phyloP scores from a whole-genome alignment of 2,329 filamentous ascomycete species.

The Penicillium sclerotigenum region DNA sequence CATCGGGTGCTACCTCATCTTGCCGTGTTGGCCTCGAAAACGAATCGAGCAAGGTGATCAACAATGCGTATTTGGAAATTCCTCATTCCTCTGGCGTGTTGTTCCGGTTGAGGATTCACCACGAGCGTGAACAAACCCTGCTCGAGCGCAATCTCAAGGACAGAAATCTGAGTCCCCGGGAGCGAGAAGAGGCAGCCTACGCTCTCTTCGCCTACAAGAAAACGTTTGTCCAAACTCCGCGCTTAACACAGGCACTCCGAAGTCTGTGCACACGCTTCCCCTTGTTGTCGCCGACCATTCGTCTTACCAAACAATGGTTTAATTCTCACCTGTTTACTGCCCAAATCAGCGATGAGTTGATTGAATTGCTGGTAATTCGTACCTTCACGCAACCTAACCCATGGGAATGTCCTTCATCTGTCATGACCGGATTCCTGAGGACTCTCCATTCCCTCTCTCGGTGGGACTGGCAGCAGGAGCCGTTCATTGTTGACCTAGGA shows the following conservation, averaged over 20 bases:
- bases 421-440: conserved; percentile 75
- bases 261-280: conserved; percentile 78
- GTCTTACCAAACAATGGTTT: conserved; percentile 88
- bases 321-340: conserved; percentile 71
- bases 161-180: conserved; percentile 62
- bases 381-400: conserved; percentile 79
- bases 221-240: conserved; percentile 67
- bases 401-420: conserved; percentile 72
- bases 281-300: conserved; percentile 75
- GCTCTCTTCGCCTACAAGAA: conserved; percentile 70
- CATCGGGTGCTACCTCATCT: conserved; percentile 55
- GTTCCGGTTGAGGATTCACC: conserved; percentile 84
- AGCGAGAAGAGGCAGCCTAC: conserved; percentile 65
- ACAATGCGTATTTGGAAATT: conserved; percentile 79
- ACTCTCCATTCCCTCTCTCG: conserved; percentile 74
- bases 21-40: conserved; percentile 81
- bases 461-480: conserved; percentile 89
- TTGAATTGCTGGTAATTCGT: conserved; percentile 77
- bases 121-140: conserved; percentile 79
- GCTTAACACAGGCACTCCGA: conserved; percentile 77
- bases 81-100: conserved; percentile 66
- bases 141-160: conserved; percentile 76
- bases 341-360: conserved; percentile 74
- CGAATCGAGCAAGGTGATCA: conserved; percentile 63
- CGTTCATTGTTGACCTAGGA: conserved; percentile 74